Evolutionary conservation across 345 rosid species (phyloP).

Genomic region (Xanthoceras sorbifolium): DNA sequence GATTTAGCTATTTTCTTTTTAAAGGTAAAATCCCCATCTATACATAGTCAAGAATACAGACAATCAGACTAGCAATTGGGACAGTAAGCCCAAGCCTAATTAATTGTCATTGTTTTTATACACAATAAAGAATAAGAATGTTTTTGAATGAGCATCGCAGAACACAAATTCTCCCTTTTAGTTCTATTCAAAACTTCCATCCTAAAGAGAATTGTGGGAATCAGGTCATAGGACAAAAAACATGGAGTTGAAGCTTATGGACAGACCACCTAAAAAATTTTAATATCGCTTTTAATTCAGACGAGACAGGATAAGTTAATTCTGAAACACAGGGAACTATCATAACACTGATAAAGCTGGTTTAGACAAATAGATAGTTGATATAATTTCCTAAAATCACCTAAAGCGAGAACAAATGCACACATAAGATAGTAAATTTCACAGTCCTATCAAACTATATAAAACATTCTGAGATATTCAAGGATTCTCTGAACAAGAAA

Average conservation of each 20-base stretch:
- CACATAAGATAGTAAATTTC: not conserved
- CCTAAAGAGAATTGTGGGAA: not conserved
- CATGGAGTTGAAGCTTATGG: not conserved
- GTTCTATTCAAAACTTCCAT: not conserved
- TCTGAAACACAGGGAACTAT: not conserved
- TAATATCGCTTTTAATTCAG: not conserved
- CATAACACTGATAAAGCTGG: not conserved
- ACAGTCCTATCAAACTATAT: not conserved
- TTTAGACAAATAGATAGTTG: not conserved
- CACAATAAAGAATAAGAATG: not conserved
- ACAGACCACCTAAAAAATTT: not conserved
- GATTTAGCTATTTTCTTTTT: no score
- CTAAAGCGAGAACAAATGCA: not conserved
- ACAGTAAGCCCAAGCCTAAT: not conserved
- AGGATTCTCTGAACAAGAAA: not conserved
- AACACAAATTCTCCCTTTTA: not conserved
- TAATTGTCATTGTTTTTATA: not conserved
- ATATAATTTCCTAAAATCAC: not conserved
- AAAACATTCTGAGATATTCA: not conserved
- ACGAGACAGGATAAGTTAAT: not conserved
- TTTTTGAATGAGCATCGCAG: not conserved
- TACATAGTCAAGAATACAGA: not conserved
- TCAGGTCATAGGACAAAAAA: not conserved
- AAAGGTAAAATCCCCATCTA: no score
- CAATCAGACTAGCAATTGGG: not conserved